Percentiles rank a stretch among this genome's conserved stretches.
phyloP scores from a whole-genome alignment of 306 rosid genomes.

The Quercus glauca region DNA sequence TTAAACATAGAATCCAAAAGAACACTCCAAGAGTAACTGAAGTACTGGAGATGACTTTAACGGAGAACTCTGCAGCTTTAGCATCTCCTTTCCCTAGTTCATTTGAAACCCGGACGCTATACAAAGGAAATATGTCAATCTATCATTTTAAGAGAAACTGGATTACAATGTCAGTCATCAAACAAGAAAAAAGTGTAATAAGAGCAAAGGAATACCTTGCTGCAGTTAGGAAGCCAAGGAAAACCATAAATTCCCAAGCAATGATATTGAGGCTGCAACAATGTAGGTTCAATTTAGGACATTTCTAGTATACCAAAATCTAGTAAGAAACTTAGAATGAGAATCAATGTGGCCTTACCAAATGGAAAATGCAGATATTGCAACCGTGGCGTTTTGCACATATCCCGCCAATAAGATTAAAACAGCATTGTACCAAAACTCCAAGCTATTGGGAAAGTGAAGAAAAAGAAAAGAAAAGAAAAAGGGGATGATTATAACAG shows the following conservation, averaged over 20 bases:
- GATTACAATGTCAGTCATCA: neutral
- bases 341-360: neutral
- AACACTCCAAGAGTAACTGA: neutral
- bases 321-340: neutral
- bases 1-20: neutral
- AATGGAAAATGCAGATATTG: neutral
- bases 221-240: neutral
- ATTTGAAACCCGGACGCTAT: neutral
- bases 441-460: neutral
- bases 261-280: neutral
- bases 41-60: neutral
- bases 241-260: neutral
- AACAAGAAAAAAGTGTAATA: neutral
- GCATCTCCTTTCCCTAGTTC: slow-evolving; percentile 2
- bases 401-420: neutral
- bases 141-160: neutral
- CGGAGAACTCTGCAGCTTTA: neutral
- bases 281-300: neutral
- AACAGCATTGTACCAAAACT: neutral
- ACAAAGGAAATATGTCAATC: neutral
- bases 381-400: neutral
- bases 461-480: too few relatives aligned
- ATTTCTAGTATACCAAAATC: neutral
- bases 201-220: neutral
- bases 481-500: neutral